Evolutionary conservation across 2,329 filamentous ascomycete species (phyloP).

Genomic region (Fusarium sp.): DNA sequence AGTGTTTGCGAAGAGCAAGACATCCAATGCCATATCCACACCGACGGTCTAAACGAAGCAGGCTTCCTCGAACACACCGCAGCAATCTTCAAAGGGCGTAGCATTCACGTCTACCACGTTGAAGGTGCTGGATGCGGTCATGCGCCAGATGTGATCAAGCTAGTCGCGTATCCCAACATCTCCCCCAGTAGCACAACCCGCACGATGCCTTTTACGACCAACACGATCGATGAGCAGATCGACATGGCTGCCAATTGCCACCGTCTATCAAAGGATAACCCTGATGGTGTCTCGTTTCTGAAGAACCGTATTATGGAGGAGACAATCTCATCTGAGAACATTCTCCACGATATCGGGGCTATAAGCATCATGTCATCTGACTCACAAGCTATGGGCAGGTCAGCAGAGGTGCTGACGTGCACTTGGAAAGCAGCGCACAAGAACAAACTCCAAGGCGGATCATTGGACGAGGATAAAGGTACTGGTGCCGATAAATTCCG

Average conservation of each 20-base stretch:
- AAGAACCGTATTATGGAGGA: background rate
- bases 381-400: background rate
- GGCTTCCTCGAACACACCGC: background rate
- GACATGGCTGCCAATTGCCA: background rate
- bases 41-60: background rate
- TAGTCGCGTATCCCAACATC: background rate
- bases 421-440: background rate
- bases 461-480: background rate
- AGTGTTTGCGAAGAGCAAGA: background rate
- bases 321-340: background rate
- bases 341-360: background rate
- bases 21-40: background rate
- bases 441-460: background rate
- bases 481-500: no score
- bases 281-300: background rate
- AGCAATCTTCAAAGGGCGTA: background rate
- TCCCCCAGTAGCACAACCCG: background rate
- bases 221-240: background rate
- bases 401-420: background rate
- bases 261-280: background rate
- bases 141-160: background rate
- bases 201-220: background rate
- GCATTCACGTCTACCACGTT: background rate
- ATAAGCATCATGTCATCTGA: background rate
- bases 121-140: background rate